Percentiles rank a stretch among this genome's conserved stretches.
These are phyloP conservation scores for Candida oleophila DNA, from an alignment of 805 yeast species.

Conservation along the genomic window DNA sequence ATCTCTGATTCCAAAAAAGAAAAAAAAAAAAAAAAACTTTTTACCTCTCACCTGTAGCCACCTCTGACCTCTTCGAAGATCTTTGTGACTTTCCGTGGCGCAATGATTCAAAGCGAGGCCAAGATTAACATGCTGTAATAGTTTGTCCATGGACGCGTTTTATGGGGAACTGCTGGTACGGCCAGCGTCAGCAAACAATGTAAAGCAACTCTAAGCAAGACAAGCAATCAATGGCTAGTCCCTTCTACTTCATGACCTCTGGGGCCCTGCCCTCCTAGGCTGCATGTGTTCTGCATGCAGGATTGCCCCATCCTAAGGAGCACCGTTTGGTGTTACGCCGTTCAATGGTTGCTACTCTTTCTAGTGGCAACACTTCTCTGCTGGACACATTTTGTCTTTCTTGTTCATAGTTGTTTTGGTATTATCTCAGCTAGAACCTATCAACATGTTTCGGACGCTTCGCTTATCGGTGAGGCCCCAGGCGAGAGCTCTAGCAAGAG, in stretches of 20 bases:
- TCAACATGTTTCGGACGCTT: not conserved
- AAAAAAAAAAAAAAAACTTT: too few relatives aligned
- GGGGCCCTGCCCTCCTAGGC: too few relatives aligned
- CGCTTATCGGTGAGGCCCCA: not conserved
- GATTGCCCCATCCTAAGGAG: too few relatives aligned
- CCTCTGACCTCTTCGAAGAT: constrained; percentile 53
- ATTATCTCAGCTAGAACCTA: not conserved
- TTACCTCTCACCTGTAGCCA: too few relatives aligned
- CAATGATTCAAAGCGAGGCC: constrained; percentile 52
- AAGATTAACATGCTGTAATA: constrained; percentile 22
- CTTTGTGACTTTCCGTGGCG: constrained; percentile 39
- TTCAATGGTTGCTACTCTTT: too few relatives aligned
- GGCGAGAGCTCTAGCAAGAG: not conserved
- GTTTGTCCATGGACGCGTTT: constrained; percentile 4
- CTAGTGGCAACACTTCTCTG: too few relatives aligned
- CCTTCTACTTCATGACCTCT: too few relatives aligned
- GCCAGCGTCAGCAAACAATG: constrained; percentile 6
- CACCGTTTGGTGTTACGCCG: too few relatives aligned
- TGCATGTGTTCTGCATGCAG: too few relatives aligned
- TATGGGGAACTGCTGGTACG: constrained; percentile 6
- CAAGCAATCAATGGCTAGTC: not conserved
- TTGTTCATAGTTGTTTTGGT: not conserved
- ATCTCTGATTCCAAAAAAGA: too few relatives aligned
- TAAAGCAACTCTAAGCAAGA: not conserved
- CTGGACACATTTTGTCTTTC: too few relatives aligned